Percentiles rank a stretch among this genome's conserved stretches.
Evolutionary conservation across 2,329 filamentous ascomycete species (phyloP).

Genomic region (Arthrocladium fulminans): DNA sequence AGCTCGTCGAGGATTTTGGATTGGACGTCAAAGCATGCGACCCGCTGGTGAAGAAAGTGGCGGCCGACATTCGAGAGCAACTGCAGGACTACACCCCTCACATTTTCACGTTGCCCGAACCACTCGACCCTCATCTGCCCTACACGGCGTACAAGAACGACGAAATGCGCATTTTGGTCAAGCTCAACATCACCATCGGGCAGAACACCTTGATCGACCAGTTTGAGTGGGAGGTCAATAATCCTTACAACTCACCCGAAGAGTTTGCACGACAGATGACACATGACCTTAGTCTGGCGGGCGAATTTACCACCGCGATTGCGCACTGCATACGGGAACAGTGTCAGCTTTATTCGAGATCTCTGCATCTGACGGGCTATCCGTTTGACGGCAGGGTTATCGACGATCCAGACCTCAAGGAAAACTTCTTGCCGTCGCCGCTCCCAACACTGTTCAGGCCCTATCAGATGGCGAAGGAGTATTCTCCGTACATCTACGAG

Average conservation of each 20-base stretch:
- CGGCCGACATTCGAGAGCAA: slow-evolving; percentile 72
- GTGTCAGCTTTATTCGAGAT: slow-evolving; percentile 85
- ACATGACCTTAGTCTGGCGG: slow-evolving; percentile 77
- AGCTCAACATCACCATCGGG: slow-evolving; percentile 95
- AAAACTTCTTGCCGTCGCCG: slow-evolving; percentile 78
- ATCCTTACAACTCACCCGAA: slow-evolving; percentile 84
- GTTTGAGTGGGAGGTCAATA: slow-evolving; percentile 99
- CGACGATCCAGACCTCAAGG: slow-evolving; percentile 80
- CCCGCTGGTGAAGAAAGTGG: slow-evolving; percentile 54
- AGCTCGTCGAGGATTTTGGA: slow-evolving; percentile 75
- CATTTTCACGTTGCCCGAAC: slow-evolving; percentile 79
- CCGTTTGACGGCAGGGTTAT: slow-evolving; percentile 89
- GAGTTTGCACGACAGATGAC: slow-evolving; percentile 88
- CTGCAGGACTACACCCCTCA: slow-evolving; percentile 89
- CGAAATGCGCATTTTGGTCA: slow-evolving; percentile 93
- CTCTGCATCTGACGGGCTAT: slow-evolving; percentile 85
- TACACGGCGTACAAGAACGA: slow-evolving; percentile 97
- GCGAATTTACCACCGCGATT: slow-evolving; percentile 95
- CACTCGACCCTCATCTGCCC: slow-evolving; percentile 78
- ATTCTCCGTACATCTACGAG: slow-evolving; percentile 86
- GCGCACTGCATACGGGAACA: slow-evolving; percentile 97
- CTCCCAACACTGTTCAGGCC: slow-evolving; percentile 76
- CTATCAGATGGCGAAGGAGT: slow-evolving; percentile 88
- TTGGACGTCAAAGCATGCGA: slow-evolving; percentile 60
- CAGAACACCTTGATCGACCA: slow-evolving; percentile 90